These are phyloP conservation scores for Hordeum marinum DNA, from an alignment of 176 grass and related monocot genomes.

Conservation along the genomic window DNA sequence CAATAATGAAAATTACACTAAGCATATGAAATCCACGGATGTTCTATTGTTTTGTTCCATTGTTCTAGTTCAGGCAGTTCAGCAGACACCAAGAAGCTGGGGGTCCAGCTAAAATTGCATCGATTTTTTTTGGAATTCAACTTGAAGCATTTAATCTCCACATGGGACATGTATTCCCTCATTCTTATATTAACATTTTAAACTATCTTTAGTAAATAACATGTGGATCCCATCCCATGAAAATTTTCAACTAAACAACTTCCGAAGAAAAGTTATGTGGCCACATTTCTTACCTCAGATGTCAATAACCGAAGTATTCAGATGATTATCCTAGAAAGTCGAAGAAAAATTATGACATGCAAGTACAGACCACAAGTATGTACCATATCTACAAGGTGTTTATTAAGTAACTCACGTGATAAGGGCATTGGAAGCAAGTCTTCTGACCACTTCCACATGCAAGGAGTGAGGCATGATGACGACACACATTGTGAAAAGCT, in stretches of 20 bases:
- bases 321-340: background rate
- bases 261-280: background rate
- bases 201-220: background rate
- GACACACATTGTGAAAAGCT: constrained; percentile 93
- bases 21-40: background rate
- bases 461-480: constrained; percentile 85
- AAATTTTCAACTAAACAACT: background rate
- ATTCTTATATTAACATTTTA: background rate
- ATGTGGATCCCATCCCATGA: background rate
- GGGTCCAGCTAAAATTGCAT: background rate
- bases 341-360: background rate
- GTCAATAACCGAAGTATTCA: background rate
- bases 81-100: background rate
- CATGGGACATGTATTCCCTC: background rate
- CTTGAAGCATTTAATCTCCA: background rate
- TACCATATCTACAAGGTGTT: background rate
- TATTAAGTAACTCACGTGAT: constrained; percentile 74
- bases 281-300: background rate
- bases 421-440: constrained; percentile 89
- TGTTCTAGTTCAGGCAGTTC: background rate
- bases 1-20: background rate
- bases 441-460: constrained; percentile 78
- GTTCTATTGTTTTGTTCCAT: background rate
- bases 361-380: background rate
- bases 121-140: background rate